Percentiles rank a stretch among this genome's conserved stretches.
Conservation (phyloP, 768 basidiomycete genomes). For the Lactarius evosmus region DNA sequence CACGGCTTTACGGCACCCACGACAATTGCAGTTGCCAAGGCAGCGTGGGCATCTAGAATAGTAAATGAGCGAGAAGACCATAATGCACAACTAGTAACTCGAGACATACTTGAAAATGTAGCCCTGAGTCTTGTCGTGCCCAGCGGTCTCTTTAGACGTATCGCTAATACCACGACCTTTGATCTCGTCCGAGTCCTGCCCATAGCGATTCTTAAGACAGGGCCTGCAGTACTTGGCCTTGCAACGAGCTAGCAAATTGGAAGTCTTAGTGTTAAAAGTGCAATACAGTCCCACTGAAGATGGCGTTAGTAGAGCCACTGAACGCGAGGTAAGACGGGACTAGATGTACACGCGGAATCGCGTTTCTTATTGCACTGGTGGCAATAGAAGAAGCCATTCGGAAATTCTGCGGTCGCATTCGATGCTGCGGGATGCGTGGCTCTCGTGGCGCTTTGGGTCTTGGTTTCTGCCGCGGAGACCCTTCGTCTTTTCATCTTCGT, state of each 20-base stretch:
- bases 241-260: slow-evolving; percentile 44
- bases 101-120: slow-evolving; percentile 53
- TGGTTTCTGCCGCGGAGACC: slow-evolving; percentile 36
- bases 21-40: slow-evolving; percentile 63
- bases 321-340: not conserved
- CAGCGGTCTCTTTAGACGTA: slow-evolving; percentile 28
- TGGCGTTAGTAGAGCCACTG: slow-evolving; percentile 6
- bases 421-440: not conserved
- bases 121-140: slow-evolving; percentile 34
- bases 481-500: slow-evolving; percentile 44
- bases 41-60: slow-evolving; percentile 64
- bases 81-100: slow-evolving; percentile 1
- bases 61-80: slow-evolving; percentile 22
- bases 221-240: slow-evolving; percentile 56
- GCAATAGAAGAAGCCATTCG: slow-evolving; percentile 51
- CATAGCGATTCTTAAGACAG: slow-evolving; percentile 69
- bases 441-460: slow-evolving; percentile 21
- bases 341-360: slow-evolving; percentile 44
- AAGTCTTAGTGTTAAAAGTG: slow-evolving; percentile 34
- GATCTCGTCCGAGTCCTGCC: slow-evolving; percentile 46
- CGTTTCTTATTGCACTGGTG: slow-evolving; percentile 71
- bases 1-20: slow-evolving; percentile 58
- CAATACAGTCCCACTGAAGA: slow-evolving; percentile 39
- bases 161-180: slow-evolving; percentile 29
- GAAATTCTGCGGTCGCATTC: slow-evolving; percentile 33